Percentiles rank a stretch among this genome's conserved stretches.
Evolutionary conservation across 179 eudicot species (phyloP).

Genomic region (Drosera spatulata): DNA sequence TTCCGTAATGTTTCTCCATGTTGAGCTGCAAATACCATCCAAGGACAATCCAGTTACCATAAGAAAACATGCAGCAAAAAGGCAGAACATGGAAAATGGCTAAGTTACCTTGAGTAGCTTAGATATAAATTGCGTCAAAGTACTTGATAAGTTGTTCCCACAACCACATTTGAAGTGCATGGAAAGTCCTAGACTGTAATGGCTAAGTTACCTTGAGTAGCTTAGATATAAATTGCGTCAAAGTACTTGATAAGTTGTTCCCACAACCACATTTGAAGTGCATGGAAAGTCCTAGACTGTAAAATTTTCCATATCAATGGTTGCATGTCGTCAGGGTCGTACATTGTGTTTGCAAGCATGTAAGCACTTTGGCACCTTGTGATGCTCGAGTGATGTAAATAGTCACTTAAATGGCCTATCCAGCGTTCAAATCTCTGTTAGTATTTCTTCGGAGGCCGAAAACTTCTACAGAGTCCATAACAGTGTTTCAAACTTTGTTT

Average conservation of each 20-base stretch:
- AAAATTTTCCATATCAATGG: no score
- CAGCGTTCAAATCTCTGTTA: no score
- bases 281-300: conserved; percentile 36
- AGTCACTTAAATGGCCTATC: no score
- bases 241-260: conserved; percentile 37
- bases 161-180: conserved; percentile 48
- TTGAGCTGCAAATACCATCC: conserved; percentile 27
- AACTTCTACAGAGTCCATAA: no score
- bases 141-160: conserved; percentile 53
- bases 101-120: conserved; percentile 59
- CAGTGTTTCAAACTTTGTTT: no score
- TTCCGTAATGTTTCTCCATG: conserved; percentile 77
- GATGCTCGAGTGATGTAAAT: no score
- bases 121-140: conserved; percentile 50
- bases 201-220: conserved; percentile 54
- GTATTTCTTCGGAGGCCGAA: no score
- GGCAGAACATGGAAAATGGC: neutral
- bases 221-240: conserved; percentile 53
- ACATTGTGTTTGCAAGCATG: no score
- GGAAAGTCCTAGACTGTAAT: conserved; percentile 29
- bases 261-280: conserved; percentile 57
- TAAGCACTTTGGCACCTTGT: no score
- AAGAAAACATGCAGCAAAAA: neutral
- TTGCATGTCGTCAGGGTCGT: no score
- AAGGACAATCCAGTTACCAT: no score